These are phyloP conservation scores for Ascochyta koolunga DNA, from an alignment of 2,329 filamentous ascomycete species.

Conservation along the genomic window DNA sequence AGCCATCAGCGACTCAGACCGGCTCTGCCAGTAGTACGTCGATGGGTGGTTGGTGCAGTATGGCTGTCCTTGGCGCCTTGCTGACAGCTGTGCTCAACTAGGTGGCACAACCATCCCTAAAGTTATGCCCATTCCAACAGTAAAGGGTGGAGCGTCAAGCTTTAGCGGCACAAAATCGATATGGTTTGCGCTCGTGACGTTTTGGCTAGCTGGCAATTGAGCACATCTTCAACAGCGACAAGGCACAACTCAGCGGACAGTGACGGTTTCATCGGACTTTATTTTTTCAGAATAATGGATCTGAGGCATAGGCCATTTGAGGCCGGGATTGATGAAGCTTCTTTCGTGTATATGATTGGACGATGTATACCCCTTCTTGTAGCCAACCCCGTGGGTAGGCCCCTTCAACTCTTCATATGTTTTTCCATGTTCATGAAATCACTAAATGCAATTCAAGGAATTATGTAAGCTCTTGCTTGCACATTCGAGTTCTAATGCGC, in stretches of 20 bases:
- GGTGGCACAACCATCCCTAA: background rate
- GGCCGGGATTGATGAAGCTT: slow-evolving; percentile 1
- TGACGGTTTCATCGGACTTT: background rate
- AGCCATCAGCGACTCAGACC: slow-evolving; percentile 25
- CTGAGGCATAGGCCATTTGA: background rate
- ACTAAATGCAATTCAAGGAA: background rate
- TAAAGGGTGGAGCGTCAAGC: background rate
- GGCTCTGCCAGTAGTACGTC: slow-evolving; percentile 21
- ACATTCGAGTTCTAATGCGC: no score
- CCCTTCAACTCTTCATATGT: slow-evolving; percentile 5
- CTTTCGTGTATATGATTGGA: slow-evolving; percentile 24
- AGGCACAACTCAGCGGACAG: background rate
- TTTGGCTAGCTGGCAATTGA: slow-evolving; percentile 2
- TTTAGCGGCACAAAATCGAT: background rate
- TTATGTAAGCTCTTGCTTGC: background rate
- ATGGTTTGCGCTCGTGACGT: background rate
- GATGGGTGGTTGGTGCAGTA: slow-evolving; percentile 14
- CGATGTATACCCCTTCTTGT: slow-evolving; percentile 23
- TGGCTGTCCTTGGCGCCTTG: slow-evolving; percentile 11
- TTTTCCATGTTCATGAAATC: slow-evolving; percentile 1
- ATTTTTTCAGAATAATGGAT: background rate
- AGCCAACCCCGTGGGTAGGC: slow-evolving; percentile 5
- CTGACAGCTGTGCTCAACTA: slow-evolving; percentile 16
- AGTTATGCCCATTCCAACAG: background rate
- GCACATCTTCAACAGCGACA: background rate